A percentile compares a stretch with the other conserved stretches of the same genome.
phyloP scores from a whole-genome alignment of 208 protist genomes.

The Entamoeba dispar region DNA sequence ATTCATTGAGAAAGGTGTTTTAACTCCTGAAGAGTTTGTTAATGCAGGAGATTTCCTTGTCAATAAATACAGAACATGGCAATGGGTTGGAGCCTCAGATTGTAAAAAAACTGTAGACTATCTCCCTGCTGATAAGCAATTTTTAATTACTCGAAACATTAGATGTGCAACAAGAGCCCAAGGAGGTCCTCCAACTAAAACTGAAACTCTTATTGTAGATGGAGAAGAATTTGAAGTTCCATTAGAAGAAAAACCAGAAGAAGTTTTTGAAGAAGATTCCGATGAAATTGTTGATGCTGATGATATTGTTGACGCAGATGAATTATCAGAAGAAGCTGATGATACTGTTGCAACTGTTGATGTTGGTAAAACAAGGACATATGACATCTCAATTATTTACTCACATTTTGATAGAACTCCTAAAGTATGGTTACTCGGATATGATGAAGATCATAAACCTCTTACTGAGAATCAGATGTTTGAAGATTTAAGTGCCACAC shows the following conservation, averaged over 20 bases:
- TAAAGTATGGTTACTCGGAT: slow-evolving; percentile 3
- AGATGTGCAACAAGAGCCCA: neutral
- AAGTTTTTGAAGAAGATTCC: neutral
- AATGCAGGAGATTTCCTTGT: neutral
- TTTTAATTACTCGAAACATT: neutral
- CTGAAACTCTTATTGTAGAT: neutral
- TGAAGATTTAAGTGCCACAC: slow-evolving; percentile 11
- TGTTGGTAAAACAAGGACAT: neutral
- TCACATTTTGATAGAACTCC: slow-evolving; percentile 1
- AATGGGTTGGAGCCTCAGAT: neutral
- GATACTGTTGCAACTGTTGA: neutral
- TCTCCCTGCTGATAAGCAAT: neutral
- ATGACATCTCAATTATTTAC: slow-evolving; percentile 8
- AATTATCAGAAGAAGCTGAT: neutral
- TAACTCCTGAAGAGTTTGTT: slow-evolving; percentile 4
- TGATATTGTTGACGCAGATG: neutral
- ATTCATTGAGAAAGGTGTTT: slow-evolving; percentile 1
- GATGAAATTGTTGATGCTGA: neutral
- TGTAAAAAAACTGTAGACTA: neutral
- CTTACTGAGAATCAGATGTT: slow-evolving; percentile 8
- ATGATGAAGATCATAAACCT: slow-evolving; percentile 1
- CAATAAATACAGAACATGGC: neutral
- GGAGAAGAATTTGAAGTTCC: neutral
- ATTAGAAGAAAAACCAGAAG: neutral
- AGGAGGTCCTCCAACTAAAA: neutral